A percentile compares a stretch with the other conserved stretches of the same genome.
phyloP scores from a whole-genome alignment of 768 basidiomycete genomes.

The Russula sp. region DNA sequence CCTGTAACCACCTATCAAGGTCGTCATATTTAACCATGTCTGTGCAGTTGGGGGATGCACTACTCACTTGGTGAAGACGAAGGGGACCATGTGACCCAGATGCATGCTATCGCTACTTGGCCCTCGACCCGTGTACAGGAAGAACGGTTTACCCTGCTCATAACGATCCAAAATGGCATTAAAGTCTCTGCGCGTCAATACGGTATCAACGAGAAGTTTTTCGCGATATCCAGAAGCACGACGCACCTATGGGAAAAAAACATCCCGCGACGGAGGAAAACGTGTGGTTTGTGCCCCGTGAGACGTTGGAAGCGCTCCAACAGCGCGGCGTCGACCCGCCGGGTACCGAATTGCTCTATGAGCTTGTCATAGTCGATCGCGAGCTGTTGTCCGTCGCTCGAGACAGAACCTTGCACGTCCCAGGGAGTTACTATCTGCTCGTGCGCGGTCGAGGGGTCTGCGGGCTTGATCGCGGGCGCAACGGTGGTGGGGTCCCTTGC shows the following conservation, averaged over 20 bases:
- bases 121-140: constrained; percentile 94
- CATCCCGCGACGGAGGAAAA: constrained; percentile 82
- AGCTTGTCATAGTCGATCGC: constrained; percentile 98
- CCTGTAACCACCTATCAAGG: constrained; percentile 80
- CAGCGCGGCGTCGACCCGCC: constrained; percentile 64
- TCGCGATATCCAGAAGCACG: background rate
- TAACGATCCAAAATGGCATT: constrained; percentile 91
- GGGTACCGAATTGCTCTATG: constrained; percentile 88
- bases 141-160: constrained; percentile 96
- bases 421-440: constrained; percentile 93
- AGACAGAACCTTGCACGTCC: constrained; percentile 91
- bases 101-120: constrained; percentile 97
- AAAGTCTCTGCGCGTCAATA: constrained; percentile 57
- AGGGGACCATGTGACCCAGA: constrained; percentile 95
- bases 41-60: background rate
- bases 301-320: constrained; percentile 85
- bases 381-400: constrained; percentile 81
- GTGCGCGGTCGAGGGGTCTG: constrained; percentile 28
- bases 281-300: constrained; percentile 83
- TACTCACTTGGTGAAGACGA: constrained; percentile 90
- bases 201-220: background rate
- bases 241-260: constrained; percentile 96
- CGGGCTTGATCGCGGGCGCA: constrained; percentile 29
- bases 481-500: background rate
- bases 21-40: background rate